Base-by-base conservation (phyloP, 2,329 filamentous ascomycete species). In the Claviceps maximensis region DNA sequence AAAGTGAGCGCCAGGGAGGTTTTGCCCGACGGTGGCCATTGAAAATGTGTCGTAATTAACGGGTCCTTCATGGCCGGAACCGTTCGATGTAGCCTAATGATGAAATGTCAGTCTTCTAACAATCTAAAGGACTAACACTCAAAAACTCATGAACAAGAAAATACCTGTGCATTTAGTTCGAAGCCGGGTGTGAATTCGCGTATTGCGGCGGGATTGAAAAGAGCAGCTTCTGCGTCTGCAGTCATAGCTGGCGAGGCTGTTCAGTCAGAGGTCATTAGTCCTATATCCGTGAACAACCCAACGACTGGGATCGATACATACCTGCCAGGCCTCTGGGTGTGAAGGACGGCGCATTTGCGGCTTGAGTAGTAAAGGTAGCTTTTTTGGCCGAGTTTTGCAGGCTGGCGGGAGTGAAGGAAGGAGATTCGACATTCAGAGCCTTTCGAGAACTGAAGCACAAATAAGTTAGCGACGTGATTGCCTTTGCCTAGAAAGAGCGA, bases 341-440 rank as follows among this genome's bases (percentile, higher is more conserved):
- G 62, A 94, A 94, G 4, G 87, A 83, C 21, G 89, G 86, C 23
- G 91, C 93, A 66, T 80, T 93, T n/a, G 86, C 90, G 53, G 88
- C 86, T 69, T 94, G 89, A 1, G 89, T 88, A 8, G 90, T 93
- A 58, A 97, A 89, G 9, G 84, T 84, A 10, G 84, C 78, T 62
- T 86, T 86, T 68, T 89, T 89, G 25, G 71, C 64, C 1, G 71
- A 69, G 25, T 76, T 59, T 10, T 57, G 54, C 54, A 70, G 60
- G 54, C 67, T 71, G 15, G 79, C 73, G 6, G 91, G 91, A 0
- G 89, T 96, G 67, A 98, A 98, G 48, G 91, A 88, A 13, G 93
- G 91, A 9, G 93, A 97, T 63, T 97, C 93, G 63, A 95, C 93
- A 68, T 95, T 98, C 59, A 98, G 77, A 29, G 85, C 76, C 68